Conservation (phyloP, 257 asterid genomes). For the Lycium barbarum region DNA sequence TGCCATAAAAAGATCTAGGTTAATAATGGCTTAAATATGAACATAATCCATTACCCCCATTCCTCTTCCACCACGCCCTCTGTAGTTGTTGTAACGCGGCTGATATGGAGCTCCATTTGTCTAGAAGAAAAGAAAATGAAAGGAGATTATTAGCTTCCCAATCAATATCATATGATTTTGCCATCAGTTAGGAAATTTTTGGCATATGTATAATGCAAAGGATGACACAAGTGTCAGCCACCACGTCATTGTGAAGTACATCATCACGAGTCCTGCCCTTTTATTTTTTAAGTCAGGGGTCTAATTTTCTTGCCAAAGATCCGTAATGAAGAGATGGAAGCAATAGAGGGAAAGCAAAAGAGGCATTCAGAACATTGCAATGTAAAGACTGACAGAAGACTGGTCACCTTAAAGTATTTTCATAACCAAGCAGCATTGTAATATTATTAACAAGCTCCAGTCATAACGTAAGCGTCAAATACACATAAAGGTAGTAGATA, state of each 20-base stretch:
- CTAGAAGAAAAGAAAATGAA: slow-evolving; percentile 44
- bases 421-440: not conserved
- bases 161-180: not conserved
- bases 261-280: not conserved
- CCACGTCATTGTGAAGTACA: not conserved
- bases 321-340: not conserved
- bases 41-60: slow-evolving; percentile 53
- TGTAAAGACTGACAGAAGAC: not conserved
- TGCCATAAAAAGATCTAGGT: not conserved
- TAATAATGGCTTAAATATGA: not conserved
- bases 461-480: not conserved
- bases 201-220: not conserved
- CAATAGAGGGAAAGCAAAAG: slow-evolving; percentile 14
- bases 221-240: not conserved
- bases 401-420: not conserved
- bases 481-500: not conserved
- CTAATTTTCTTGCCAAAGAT: not conserved
- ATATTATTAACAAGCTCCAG: not conserved
- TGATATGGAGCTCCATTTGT: slow-evolving; percentile 73
- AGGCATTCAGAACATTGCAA: not conserved
- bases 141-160: slow-evolving; percentile 35
- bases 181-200: not conserved
- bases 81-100: slow-evolving; percentile 65
- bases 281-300: not conserved
- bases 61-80: slow-evolving; percentile 98